phyloP scores from a whole-genome alignment of 2,329 filamentous ascomycete genomes.

The Penicillium sp. region DNA sequence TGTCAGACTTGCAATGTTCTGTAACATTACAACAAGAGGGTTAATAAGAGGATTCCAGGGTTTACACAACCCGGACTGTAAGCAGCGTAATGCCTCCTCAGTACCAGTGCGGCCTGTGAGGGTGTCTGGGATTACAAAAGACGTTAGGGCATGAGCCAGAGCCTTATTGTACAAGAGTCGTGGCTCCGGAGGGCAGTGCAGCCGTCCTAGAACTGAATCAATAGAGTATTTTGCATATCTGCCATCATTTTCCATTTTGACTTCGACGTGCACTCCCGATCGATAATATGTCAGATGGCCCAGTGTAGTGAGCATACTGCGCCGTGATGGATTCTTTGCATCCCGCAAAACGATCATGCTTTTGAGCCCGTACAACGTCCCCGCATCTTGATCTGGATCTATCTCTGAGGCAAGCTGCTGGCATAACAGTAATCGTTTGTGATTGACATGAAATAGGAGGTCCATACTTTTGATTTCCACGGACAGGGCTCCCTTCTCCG shows the following conservation, averaged over 20 bases:
- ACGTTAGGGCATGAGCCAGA: slow-evolving; percentile 58
- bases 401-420: slow-evolving; percentile 51
- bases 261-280: slow-evolving; percentile 40
- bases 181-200: slow-evolving; percentile 57
- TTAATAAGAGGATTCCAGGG: slow-evolving; percentile 43
- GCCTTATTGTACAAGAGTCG: slow-evolving; percentile 55
- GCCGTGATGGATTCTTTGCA: slow-evolving; percentile 33
- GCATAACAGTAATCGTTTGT: slow-evolving; percentile 41
- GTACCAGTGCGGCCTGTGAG: slow-evolving; percentile 58
- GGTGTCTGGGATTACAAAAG: slow-evolving; percentile 53
- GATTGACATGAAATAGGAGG: slow-evolving; percentile 52
- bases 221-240: slow-evolving; percentile 51
- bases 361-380: slow-evolving; percentile 56
- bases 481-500: slow-evolving; percentile 25
- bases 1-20: slow-evolving; percentile 31
- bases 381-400: slow-evolving; percentile 56
- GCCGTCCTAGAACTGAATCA: slow-evolving; percentile 51
- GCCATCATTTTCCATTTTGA: slow-evolving; percentile 35
- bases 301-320: slow-evolving; percentile 54
- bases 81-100: slow-evolving; percentile 54
- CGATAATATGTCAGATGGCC: slow-evolving; percentile 33
- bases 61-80: slow-evolving; percentile 50
- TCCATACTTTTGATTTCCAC: slow-evolving; percentile 54
- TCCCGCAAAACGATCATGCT: slow-evolving; percentile 57
- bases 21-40: slow-evolving; percentile 15